Conservation (phyloP, 2,329 filamentous ascomycete species). For the Microascus cirrosus region DNA sequence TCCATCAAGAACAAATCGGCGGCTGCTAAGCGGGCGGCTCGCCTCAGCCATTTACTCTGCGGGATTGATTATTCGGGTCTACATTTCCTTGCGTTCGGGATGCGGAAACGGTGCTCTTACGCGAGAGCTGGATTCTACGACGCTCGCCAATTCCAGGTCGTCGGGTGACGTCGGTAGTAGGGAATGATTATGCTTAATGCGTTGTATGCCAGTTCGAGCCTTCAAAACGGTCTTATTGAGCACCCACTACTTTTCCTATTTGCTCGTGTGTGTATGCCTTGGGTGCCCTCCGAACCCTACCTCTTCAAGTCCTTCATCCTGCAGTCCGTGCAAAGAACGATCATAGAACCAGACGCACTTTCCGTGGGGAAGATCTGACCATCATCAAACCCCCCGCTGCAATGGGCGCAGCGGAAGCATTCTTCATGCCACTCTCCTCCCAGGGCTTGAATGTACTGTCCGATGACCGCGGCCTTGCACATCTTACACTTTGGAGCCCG, state of each 20-base stretch:
- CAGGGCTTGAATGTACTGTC: constrained; percentile 80
- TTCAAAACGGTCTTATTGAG: neutral
- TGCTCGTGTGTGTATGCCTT: neutral
- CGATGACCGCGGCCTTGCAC: constrained; percentile 75
- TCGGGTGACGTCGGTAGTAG: neutral
- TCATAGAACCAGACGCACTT: constrained; percentile 30
- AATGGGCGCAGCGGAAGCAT: constrained; percentile 73
- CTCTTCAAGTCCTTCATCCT: constrained; percentile 49
- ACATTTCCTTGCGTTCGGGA: neutral
- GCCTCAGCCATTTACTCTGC: neutral
- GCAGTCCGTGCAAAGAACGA: constrained; percentile 51
- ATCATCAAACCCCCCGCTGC: constrained; percentile 49
- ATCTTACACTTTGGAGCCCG: constrained; percentile 80
- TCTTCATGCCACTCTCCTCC: constrained; percentile 88
- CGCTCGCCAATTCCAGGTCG: neutral
- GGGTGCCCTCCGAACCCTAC: constrained; percentile 11
- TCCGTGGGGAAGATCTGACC: constrained; percentile 54
- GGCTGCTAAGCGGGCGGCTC: constrained; percentile 26
- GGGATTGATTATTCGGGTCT: neutral
- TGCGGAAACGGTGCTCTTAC: neutral
- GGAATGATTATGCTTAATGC: neutral
- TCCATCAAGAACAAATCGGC: constrained; percentile 96
- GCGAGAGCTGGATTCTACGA: neutral
- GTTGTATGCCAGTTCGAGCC: neutral
- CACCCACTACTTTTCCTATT: neutral